Percentiles rank a stretch among this genome's conserved stretches.
Evolutionary conservation across 176 grass and related monocot species (phyloP).

Genomic region (Typha latifolia): DNA sequence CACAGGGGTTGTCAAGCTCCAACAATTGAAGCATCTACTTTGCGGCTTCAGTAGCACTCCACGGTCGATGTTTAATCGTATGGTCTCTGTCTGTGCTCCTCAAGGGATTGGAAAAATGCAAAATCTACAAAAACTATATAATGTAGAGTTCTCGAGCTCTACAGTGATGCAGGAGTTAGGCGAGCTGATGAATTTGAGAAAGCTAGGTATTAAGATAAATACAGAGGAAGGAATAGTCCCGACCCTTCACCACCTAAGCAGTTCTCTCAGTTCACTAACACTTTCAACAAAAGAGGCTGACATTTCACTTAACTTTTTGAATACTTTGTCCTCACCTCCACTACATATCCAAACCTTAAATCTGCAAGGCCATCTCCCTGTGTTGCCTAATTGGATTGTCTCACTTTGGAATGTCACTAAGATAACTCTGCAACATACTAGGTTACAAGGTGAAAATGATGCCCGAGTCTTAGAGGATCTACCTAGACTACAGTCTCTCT

Average conservation of each 20-base stretch:
- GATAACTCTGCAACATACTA: too few relatives aligned
- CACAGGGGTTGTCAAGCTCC: not conserved
- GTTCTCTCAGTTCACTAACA: not conserved
- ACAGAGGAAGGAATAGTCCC: rapidly evolving
- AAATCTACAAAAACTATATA: slow-evolving; percentile 11
- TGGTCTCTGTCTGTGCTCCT: not conserved
- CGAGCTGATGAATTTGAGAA: slow-evolving; percentile 20
- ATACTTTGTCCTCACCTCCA: too few relatives aligned
- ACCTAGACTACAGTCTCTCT: too few relatives aligned
- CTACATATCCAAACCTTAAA: too few relatives aligned
- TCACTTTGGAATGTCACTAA: too few relatives aligned
- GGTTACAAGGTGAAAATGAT: too few relatives aligned
- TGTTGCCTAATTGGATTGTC: too few relatives aligned
- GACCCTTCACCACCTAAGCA: not conserved
- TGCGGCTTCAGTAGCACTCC: slow-evolving; percentile 1
- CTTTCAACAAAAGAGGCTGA: too few relatives aligned
- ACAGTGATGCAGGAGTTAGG: not conserved
- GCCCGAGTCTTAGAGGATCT: too few relatives aligned
- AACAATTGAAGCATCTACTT: slow-evolving; percentile 12
- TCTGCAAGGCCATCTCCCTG: too few relatives aligned
- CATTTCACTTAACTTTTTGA: too few relatives aligned
- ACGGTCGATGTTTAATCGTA: not conserved
- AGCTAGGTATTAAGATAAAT: slow-evolving; percentile 13
- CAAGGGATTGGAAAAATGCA: slow-evolving; percentile 13
- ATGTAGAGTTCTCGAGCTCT: not conserved